Percentiles rank a stretch among this genome's conserved stretches.
phyloP scores from a whole-genome alignment of 1,139 yeast species.

The Lodderomyces pseudojiufengensis region DNA sequence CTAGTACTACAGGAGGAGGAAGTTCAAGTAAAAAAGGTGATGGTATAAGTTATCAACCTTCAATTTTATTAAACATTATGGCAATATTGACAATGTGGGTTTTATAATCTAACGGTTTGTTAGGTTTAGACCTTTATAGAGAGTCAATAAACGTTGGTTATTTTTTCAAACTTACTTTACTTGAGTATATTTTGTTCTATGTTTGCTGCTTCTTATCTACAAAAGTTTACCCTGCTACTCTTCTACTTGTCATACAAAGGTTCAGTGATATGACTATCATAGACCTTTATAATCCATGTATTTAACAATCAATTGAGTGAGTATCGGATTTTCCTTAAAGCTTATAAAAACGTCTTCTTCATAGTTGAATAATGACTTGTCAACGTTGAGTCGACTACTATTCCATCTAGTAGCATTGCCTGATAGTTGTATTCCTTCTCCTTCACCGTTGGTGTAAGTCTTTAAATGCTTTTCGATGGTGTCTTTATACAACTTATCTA shows the following conservation, averaged over 20 bases:
- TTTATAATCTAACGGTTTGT: conserved; percentile 3
- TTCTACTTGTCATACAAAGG: too few species aligned
- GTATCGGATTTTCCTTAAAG: conserved; percentile 8
- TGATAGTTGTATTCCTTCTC: conserved; percentile 10
- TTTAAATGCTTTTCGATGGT: conserved; percentile 11
- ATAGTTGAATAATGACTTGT: conserved; percentile 1
- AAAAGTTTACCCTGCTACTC: too few species aligned
- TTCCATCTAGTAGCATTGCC: conserved; percentile 6
- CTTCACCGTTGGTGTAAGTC: conserved; percentile 1
- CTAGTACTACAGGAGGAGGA: conserved; percentile 10
- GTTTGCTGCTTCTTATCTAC: too few species aligned
- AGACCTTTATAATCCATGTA: conserved; percentile 7
- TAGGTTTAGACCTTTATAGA: not conserved
- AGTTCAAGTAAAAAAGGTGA: conserved; percentile 20
- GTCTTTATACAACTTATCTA: conserved; percentile 13
- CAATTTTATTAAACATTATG: conserved; percentile 15
- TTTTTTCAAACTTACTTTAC: too few species aligned
- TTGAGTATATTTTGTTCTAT: too few species aligned
- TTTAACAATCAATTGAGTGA: conserved; percentile 7
- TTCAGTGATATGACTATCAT: too few species aligned
- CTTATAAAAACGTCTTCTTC: conserved; percentile 7
- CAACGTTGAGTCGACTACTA: conserved; percentile 4
- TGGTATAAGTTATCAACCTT: conserved; percentile 12
- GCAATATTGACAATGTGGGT: conserved; percentile 19
- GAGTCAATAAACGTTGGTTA: too few species aligned